These are phyloP conservation scores for Monosporozyma aquatica DNA, from an alignment of 805 yeast species.

Conservation along the genomic window DNA sequence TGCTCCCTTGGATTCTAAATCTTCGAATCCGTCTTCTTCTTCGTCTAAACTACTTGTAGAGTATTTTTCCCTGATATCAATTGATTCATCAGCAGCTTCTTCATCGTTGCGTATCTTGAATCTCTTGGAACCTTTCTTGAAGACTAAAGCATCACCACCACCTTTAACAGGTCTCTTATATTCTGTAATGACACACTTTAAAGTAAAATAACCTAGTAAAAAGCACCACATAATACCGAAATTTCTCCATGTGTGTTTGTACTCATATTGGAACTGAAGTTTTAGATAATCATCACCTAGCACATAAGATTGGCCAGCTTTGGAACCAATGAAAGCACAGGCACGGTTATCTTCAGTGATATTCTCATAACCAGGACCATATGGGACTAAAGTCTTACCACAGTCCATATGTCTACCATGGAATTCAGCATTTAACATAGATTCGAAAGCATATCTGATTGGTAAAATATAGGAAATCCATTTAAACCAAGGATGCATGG, in stretches of 20 bases:
- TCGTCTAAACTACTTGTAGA: conserved; percentile 6
- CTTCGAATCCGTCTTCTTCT: conserved; percentile 9
- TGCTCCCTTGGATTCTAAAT: conserved; percentile 34
- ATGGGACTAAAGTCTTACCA: conserved; percentile 39
- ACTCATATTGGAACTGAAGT: conserved; percentile 41
- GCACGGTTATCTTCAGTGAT: conserved; percentile 33
- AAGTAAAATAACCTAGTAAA: conserved; percentile 15
- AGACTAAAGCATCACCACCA: conserved; percentile 36
- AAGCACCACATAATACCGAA: conserved; percentile 57
- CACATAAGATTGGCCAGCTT: conserved; percentile 43
- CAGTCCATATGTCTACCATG: conserved; percentile 25
- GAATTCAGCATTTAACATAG: conserved; percentile 32
- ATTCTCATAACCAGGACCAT: conserved; percentile 44
- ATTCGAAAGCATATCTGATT: conserved; percentile 46
- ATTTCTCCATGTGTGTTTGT: conserved; percentile 70
- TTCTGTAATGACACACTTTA: conserved; percentile 21
- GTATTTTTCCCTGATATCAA: conserved; percentile 10
- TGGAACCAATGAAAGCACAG: conserved; percentile 56
- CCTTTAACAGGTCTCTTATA: conserved; percentile 19
- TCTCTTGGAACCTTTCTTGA: conserved; percentile 41
- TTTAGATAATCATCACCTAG: conserved; percentile 51
- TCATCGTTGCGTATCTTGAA: conserved; percentile 10
- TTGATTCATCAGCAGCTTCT: conserved; percentile 12
- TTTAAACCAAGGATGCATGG: conserved; percentile 59
- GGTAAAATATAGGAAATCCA: conserved; percentile 53